These are phyloP conservation scores for Fraxinus velutina DNA, from an alignment of 305 asterid genomes.

Conservation along the genomic window DNA sequence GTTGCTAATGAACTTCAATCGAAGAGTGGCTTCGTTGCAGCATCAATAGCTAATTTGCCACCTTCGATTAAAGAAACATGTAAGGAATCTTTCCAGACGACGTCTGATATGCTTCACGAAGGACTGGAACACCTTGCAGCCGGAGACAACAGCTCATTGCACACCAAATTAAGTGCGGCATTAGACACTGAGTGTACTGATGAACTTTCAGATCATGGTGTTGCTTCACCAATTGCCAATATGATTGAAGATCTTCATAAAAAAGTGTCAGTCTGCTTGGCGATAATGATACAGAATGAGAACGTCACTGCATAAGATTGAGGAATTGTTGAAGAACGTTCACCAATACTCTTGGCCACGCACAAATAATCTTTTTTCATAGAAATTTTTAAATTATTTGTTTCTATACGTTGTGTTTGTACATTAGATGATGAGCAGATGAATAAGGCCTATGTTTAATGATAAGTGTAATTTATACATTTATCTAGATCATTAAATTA, in stretches of 20 bases:
- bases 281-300: constrained; percentile 9
- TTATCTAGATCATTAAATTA: no score
- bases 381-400: no score
- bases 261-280: constrained; percentile 24
- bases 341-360: no score
- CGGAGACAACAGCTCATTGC: constrained; percentile 11
- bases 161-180: constrained; percentile 18
- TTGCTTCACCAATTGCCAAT: background rate
- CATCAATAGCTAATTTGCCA: background rate
- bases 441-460: no score
- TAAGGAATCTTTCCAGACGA: background rate
- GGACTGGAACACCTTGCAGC: background rate
- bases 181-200: background rate
- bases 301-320: background rate
- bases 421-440: no score
- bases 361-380: no score
- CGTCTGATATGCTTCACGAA: constrained; percentile 4
- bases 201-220: background rate
- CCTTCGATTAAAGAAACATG: constrained; percentile 7
- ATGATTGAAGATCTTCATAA: background rate
- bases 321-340: background rate
- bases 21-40: background rate
- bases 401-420: no score
- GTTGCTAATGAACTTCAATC: constrained; percentile 8
- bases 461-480: no score